phyloP scores from a whole-genome alignment of 1,284 basidiomycete genomes.

The Cryptococcus amylolentus region DNA sequence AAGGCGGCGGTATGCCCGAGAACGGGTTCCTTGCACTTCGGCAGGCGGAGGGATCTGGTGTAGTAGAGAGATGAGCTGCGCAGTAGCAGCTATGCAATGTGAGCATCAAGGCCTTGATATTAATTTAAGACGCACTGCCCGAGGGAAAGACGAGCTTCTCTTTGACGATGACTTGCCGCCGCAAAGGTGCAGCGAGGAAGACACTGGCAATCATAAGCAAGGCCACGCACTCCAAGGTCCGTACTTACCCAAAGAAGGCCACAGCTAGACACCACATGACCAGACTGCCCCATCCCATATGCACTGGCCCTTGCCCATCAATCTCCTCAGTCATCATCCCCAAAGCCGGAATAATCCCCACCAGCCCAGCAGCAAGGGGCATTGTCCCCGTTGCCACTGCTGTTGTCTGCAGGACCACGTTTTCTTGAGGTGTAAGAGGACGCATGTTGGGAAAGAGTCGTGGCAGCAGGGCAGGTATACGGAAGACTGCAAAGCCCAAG shows the following conservation, averaged over 20 bases:
- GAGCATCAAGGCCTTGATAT: not conserved
- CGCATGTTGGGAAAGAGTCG: slow-evolving; percentile 36
- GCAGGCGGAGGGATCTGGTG: slow-evolving; percentile 54
- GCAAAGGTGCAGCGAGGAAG: slow-evolving; percentile 86
- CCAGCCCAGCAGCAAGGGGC: slow-evolving; percentile 90
- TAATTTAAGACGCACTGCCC: slow-evolving; percentile 56
- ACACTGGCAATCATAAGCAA: slow-evolving; percentile 57
- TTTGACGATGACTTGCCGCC: slow-evolving; percentile 91
- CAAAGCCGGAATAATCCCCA: slow-evolving; percentile 89
- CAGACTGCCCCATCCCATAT: slow-evolving; percentile 66
- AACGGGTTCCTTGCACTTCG: slow-evolving; percentile 12
- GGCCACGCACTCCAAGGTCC: not conserved
- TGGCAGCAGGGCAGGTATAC: slow-evolving; percentile 58
- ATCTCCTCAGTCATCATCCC: slow-evolving; percentile 67
- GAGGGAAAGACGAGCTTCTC: slow-evolving; percentile 91
- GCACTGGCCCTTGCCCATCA: slow-evolving; percentile 73
- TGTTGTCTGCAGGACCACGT: slow-evolving; percentile 90
- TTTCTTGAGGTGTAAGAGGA: slow-evolving; percentile 77
- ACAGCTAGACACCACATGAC: slow-evolving; percentile 67
- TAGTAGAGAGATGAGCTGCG: slow-evolving; percentile 89
- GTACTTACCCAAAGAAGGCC: slow-evolving; percentile 80
- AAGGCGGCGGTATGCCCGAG: slow-evolving; percentile 29
- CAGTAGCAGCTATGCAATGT: slow-evolving; percentile 65
- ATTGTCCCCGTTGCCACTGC: slow-evolving; percentile 82
- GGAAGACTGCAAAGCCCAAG: slow-evolving; percentile 82